Percentiles rank a stretch among this genome's conserved stretches.
Evolutionary conservation across 371 early-diverging fungal species (phyloP).

Genomic region (Entomophthora muscae): DNA sequence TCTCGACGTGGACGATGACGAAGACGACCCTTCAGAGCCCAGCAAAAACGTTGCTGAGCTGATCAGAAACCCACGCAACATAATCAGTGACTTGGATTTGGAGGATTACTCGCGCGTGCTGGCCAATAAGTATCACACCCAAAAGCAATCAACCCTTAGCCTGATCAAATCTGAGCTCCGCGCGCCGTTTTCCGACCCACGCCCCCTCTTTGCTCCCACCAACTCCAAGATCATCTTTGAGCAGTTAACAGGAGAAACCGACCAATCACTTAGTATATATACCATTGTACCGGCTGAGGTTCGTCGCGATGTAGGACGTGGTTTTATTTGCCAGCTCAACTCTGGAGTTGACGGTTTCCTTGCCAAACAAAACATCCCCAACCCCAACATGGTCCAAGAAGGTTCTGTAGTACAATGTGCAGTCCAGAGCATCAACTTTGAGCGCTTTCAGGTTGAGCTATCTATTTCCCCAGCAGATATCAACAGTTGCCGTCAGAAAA

Average conservation of each 20-base stretch:
- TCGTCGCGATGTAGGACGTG: constrained; percentile 40
- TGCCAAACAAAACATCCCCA: constrained; percentile 42
- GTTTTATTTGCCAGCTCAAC: constrained; percentile 52
- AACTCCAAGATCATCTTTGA: constrained; percentile 47
- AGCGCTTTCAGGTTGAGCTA: constrained; percentile 58
- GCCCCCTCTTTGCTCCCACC: constrained; percentile 39
- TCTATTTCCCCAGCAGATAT: constrained; percentile 31
- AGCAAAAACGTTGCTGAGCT: constrained; percentile 62
- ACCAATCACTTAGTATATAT: constrained; percentile 38
- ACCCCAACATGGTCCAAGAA: constrained; percentile 33
- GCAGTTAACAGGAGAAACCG: constrained; percentile 78
- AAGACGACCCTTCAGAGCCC: constrained; percentile 20
- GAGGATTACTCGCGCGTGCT: constrained; percentile 83
- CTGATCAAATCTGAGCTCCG: constrained; percentile 78
- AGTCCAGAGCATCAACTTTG: constrained; percentile 58
- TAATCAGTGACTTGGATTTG: constrained; percentile 67
- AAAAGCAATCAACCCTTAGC: constrained; percentile 60
- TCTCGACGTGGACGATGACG: constrained; percentile 77
- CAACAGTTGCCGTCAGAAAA: constrained; percentile 22
- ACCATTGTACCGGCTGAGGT: constrained; percentile 47
- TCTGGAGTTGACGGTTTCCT: constrained; percentile 70
- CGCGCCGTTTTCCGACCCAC: constrained; percentile 62
- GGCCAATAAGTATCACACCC: constrained; percentile 42
- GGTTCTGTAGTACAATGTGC: constrained; percentile 54
- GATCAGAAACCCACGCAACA: constrained; percentile 51